Conservation (phyloP, 2,329 filamentous ascomycete species). For the Emergomyces pasteurianus region DNA sequence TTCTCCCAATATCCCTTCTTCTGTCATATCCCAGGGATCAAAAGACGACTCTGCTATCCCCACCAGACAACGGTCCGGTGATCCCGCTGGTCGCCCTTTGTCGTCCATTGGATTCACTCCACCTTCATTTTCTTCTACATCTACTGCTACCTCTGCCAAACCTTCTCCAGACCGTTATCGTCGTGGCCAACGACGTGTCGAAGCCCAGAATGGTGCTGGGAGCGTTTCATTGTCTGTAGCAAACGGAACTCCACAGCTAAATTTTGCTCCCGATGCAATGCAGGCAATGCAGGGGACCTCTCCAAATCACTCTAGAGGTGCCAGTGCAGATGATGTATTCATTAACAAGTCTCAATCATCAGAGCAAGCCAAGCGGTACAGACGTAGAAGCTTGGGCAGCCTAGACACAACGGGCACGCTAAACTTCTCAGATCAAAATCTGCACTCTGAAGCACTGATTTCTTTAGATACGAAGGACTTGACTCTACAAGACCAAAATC, state of each 20-base stretch:
- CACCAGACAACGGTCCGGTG: constrained; percentile 26
- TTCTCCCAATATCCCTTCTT: constrained; percentile 35
- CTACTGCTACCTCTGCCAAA: constrained; percentile 47
- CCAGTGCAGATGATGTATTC: constrained; percentile 58
- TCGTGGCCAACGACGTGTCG: constrained; percentile 48
- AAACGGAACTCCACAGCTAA: constrained; percentile 18
- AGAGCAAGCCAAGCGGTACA: constrained; percentile 63
- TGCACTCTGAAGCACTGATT: constrained; percentile 15
- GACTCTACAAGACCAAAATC: constrained; percentile 17
- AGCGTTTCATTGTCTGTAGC: neutral
- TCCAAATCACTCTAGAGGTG: constrained; percentile 45
- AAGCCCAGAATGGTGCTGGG: neutral
- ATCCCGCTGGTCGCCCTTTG: constrained; percentile 29
- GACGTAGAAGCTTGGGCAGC: constrained; percentile 71
- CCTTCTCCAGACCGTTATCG: constrained; percentile 74
- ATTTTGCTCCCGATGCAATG: constrained; percentile 1
- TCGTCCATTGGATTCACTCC: constrained; percentile 38
- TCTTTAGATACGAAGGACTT: constrained; percentile 23
- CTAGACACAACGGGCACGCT: constrained; percentile 37
- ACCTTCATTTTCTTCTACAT: constrained; percentile 37
- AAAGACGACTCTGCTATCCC: constrained; percentile 40
- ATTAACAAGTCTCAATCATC: constrained; percentile 36
- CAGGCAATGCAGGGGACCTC: constrained; percentile 10
- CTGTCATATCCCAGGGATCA: constrained; percentile 30
- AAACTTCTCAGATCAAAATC: constrained; percentile 22